Evolutionary conservation across 2,329 filamentous ascomycete species (phyloP).

Genomic region (Epichloe typhina): DNA sequence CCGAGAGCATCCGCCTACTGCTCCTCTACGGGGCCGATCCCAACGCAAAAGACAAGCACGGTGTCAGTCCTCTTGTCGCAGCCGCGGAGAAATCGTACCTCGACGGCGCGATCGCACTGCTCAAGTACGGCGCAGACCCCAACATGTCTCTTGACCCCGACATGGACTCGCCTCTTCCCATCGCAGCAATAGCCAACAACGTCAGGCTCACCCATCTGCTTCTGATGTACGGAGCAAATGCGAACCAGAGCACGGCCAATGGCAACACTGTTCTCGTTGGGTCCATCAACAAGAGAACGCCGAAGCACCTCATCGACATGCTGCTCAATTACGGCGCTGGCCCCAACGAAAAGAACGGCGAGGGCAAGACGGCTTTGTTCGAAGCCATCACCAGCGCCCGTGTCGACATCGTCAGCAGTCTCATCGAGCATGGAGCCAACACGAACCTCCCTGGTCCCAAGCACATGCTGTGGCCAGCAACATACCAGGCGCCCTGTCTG

Average conservation of each 20-base stretch:
- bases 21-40: slow-evolving; percentile 44
- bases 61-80: slow-evolving; percentile 36
- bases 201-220: slow-evolving; percentile 45
- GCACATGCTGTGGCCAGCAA: slow-evolving; percentile 54
- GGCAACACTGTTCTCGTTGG: slow-evolving; percentile 49
- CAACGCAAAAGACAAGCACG: slow-evolving; percentile 35
- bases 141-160: slow-evolving; percentile 37
- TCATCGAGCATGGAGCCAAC: slow-evolving; percentile 45
- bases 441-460: slow-evolving; percentile 57
- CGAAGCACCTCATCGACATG: slow-evolving; percentile 41
- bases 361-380: slow-evolving; percentile 51
- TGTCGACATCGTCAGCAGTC: slow-evolving; percentile 38
- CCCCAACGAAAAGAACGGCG: slow-evolving; percentile 43
- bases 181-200: slow-evolving; percentile 37
- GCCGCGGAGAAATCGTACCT: slow-evolving; percentile 39
- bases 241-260: slow-evolving; percentile 37
- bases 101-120: slow-evolving; percentile 43
- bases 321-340: slow-evolving; percentile 47
- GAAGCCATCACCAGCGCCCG: slow-evolving; percentile 44
- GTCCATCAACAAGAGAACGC: slow-evolving; percentile 45
- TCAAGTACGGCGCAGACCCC: slow-evolving; percentile 51
- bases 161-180: slow-evolving; percentile 40
- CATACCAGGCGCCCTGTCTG: slow-evolving; percentile 44
- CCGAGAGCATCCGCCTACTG: slow-evolving; percentile 40
- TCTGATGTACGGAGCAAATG: slow-evolving; percentile 47